Evolutionary conservation across 192 early-diverging fungal species (phyloP).

Genomic region (Pilaira anomala): DNA sequence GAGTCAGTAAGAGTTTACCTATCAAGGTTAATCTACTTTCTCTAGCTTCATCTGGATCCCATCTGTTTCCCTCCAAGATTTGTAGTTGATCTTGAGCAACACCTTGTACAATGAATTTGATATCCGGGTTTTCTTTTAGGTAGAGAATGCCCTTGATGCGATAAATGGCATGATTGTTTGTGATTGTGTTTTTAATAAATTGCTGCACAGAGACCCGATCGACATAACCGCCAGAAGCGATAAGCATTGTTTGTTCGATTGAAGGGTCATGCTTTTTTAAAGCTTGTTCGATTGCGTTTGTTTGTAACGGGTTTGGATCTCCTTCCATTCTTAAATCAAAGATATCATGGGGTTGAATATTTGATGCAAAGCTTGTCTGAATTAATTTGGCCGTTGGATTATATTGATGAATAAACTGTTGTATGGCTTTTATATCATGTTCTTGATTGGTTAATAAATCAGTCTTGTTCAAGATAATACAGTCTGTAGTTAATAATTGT

Average conservation of each 20-base stretch:
- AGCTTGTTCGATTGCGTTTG: constrained; percentile 1
- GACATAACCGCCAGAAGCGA: constrained; percentile 19
- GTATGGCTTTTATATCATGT: neutral
- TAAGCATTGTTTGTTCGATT: constrained; percentile 23
- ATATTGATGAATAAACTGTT: constrained; percentile 1
- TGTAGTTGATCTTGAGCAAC: constrained; percentile 24
- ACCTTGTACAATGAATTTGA: constrained; percentile 35
- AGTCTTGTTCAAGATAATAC: constrained; percentile 33
- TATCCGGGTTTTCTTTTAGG: constrained; percentile 22
- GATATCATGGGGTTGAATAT: constrained; percentile 8
- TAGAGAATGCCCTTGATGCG: constrained; percentile 35
- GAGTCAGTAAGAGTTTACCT: constrained; percentile 19
- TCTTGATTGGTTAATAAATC: constrained; percentile 24
- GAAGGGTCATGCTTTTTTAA: constrained; percentile 16
- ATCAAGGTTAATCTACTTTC: constrained; percentile 26
- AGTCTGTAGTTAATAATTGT: constrained; percentile 39
- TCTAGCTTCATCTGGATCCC: constrained; percentile 19
- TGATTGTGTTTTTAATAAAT: constrained; percentile 11
- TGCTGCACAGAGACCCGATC: neutral
- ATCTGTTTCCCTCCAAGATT: constrained; percentile 11
- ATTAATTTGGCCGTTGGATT: constrained; percentile 13
- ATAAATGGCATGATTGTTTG: constrained; percentile 18
- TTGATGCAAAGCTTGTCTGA: constrained; percentile 17
- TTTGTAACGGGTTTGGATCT: neutral
- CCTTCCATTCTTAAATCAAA: neutral